A percentile compares a stretch with the other conserved stretches of the same genome.
Conservation (phyloP, 441 rosid species). For the Bruguiera hainesii region DNA sequence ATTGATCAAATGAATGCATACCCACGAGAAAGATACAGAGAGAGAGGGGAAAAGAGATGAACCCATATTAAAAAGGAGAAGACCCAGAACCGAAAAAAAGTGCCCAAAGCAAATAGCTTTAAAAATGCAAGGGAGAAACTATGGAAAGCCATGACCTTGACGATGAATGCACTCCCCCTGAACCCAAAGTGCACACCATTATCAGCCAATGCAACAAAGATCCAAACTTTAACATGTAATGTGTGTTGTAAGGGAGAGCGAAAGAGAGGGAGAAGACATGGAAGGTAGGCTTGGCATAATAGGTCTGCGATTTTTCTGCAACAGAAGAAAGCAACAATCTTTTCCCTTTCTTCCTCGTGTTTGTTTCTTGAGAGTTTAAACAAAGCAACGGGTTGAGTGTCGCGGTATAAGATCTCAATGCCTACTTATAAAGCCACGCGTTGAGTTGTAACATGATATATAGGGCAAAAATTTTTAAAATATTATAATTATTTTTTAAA, state of each 20-base stretch:
- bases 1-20: background rate
- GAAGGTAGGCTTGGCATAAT: constrained; percentile 21
- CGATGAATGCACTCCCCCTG: background rate
- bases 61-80: background rate
- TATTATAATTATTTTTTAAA: too few species aligned
- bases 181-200: constrained; percentile 5
- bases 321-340: constrained; percentile 35
- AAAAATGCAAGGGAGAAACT: constrained; percentile 2
- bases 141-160: constrained; percentile 23
- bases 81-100: constrained; percentile 6
- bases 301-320: constrained; percentile 34
- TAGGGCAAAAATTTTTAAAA: too few species aligned
- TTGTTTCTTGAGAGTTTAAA: constrained; percentile 14
- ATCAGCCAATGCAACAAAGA: constrained; percentile 1
- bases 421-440: background rate
- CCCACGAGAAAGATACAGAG: background rate
- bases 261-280: too few species aligned
- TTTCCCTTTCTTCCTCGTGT: constrained; percentile 6
- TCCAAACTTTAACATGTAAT: constrained; percentile 11
- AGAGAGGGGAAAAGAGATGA: background rate
- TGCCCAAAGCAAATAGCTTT: background rate
- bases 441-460: too few species aligned
- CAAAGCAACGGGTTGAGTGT: constrained; percentile 49
- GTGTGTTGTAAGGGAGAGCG: background rate
- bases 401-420: background rate